These are phyloP conservation scores for Fusarium austroafricanum DNA, from an alignment of 2,329 filamentous ascomycete species.

Conservation along the genomic window DNA sequence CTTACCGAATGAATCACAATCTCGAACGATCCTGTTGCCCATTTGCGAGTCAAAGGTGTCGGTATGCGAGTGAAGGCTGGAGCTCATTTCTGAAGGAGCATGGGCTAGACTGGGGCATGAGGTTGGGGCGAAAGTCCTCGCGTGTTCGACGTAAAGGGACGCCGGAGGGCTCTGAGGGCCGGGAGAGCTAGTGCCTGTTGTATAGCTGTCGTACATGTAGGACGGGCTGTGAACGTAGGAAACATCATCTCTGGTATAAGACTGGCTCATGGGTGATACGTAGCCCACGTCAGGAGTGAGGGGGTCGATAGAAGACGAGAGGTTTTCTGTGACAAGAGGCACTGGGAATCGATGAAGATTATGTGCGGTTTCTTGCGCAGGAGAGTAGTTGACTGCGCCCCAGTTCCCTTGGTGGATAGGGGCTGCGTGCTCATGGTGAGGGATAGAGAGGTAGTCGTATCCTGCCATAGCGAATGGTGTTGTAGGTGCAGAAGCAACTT, in stretches of 20 bases:
- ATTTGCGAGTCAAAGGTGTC: conserved; percentile 68
- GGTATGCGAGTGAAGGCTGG: conserved; percentile 69
- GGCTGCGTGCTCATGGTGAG: conserved; percentile 58
- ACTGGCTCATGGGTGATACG: conserved; percentile 69
- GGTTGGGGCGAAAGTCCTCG: conserved; percentile 61
- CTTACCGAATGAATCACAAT: conserved; percentile 68
- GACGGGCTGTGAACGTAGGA: conserved; percentile 67
- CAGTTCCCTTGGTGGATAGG: conserved; percentile 58
- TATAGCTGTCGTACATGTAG: conserved; percentile 68
- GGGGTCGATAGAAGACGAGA: conserved; percentile 68
- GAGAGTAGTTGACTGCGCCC: conserved; percentile 61
- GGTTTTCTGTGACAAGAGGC: conserved; percentile 61
- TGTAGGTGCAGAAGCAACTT: conserved; percentile 57
- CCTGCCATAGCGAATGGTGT: conserved; percentile 52
- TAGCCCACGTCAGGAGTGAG: conserved; percentile 71
- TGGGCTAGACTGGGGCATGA: conserved; percentile 72
- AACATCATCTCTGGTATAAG: conserved; percentile 68
- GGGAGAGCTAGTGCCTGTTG: conserved; percentile 61
- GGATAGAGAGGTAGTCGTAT: conserved; percentile 65
- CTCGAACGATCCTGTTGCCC: conserved; percentile 64
- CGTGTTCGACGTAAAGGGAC: conserved; percentile 66
- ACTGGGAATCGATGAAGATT: conserved; percentile 60
- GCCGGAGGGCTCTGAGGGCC: conserved; percentile 67
- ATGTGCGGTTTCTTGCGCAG: conserved; percentile 51
- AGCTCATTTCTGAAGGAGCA: conserved; percentile 69